Evolutionary conservation across 148 eudicot genomes (phyloP).

Genomic region (Persicaria maculosa): DNA sequence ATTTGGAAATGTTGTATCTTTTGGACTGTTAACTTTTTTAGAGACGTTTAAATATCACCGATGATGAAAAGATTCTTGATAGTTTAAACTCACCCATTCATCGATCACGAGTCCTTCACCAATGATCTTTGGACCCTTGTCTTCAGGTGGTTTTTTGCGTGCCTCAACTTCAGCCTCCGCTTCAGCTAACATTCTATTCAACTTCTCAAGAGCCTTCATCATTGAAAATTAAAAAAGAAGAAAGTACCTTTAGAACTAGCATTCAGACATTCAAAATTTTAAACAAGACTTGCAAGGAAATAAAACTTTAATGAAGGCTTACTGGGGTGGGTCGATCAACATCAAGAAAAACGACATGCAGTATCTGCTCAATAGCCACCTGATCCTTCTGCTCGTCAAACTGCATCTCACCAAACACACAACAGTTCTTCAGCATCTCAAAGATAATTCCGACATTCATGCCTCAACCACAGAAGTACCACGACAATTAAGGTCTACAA

Average conservation of each 20-base stretch:
- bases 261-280: not conserved
- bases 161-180: conserved; percentile 67
- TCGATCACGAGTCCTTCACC: conserved; percentile 90
- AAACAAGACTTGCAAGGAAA: not conserved
- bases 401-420: conserved; percentile 17
- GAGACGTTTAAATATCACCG: not conserved
- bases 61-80: not conserved
- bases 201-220: conserved; percentile 61
- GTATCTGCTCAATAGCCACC: conserved; percentile 44
- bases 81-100: conserved; percentile 59
- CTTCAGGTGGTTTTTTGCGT: conserved; percentile 68
- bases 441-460: not conserved
- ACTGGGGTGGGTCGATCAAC: conserved; percentile 55
- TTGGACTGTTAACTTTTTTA: not conserved
- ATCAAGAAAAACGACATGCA: conserved; percentile 63
- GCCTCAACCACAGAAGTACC: not conserved
- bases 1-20: not conserved
- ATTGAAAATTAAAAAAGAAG: not conserved
- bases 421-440: not conserved
- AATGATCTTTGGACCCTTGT: conserved; percentile 45
- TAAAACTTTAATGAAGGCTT: conserved; percentile 21
- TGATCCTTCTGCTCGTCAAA: conserved; percentile 67
- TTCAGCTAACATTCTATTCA: conserved; percentile 74
- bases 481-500: not conserved
- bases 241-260: not conserved